Evolutionary conservation across 2,329 filamentous ascomycete species (phyloP).

Genomic region (Cladosporium velox): DNA sequence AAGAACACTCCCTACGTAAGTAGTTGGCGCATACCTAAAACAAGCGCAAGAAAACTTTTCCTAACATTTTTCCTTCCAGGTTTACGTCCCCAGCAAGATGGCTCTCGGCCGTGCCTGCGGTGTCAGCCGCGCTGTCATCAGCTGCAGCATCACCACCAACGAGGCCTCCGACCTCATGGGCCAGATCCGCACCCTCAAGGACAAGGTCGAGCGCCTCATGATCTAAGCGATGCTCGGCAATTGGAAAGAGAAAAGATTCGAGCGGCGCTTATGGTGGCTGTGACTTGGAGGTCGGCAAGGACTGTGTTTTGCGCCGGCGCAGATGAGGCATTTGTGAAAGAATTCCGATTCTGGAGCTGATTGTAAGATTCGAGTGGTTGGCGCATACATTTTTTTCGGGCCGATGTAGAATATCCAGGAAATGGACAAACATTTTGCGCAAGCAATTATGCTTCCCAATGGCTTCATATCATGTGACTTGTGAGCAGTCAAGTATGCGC

Average conservation of each 20-base stretch:
- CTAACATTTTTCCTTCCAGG: constrained; percentile 23
- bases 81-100: constrained; percentile 65
- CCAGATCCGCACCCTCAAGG: constrained; percentile 86
- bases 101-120: constrained; percentile 86
- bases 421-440: constrained; percentile 9
- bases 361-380: constrained; percentile 14
- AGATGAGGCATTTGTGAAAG: constrained; percentile 16
- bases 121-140: constrained; percentile 85
- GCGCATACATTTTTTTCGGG: constrained; percentile 9
- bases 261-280: not conserved
- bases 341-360: constrained; percentile 6
- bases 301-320: constrained; percentile 3
- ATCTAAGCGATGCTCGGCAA: constrained; percentile 57
- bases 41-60: not conserved
- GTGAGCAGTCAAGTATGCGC: not conserved
- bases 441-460: constrained; percentile 1
- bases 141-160: constrained; percentile 85
- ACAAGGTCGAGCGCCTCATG: constrained; percentile 93
- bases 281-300: not conserved
- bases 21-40: constrained; percentile 5
- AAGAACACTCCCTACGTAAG: constrained; percentile 65
- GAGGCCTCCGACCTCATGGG: constrained; percentile 83
- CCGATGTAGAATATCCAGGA: constrained; percentile 10
- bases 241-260: not conserved
- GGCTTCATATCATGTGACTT: not conserved